Evolutionary conservation across 768 basidiomycete genomes (phyloP).

Genomic region (Amanita jacksonii): DNA sequence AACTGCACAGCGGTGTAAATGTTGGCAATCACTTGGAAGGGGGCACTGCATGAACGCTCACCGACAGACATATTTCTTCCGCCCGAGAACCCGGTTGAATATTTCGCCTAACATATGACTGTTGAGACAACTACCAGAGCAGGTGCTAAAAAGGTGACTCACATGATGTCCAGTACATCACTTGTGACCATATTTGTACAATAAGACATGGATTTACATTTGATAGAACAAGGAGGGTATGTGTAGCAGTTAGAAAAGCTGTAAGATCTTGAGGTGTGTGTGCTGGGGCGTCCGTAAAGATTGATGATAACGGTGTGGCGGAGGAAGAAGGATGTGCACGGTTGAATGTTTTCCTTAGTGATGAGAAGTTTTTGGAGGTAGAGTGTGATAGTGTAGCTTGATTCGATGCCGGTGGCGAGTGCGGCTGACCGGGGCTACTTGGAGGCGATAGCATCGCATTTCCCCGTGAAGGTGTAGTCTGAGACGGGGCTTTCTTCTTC

Average conservation of each 20-base stretch:
- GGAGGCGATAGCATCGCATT: constrained; percentile 38
- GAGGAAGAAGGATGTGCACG: constrained; percentile 38
- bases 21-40: neutral
- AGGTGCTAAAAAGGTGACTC: too few relatives aligned
- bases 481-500: constrained; percentile 43
- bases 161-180: constrained; percentile 98
- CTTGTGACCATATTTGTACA: constrained; percentile 91
- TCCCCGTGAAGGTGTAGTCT: constrained; percentile 25
- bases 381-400: constrained; percentile 32
- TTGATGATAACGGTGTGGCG: constrained; percentile 34
- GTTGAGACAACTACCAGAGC: too few relatives aligned
- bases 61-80: constrained; percentile 94
- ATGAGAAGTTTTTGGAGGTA: constrained; percentile 49
- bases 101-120: constrained; percentile 51
- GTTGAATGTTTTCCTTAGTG: constrained; percentile 56
- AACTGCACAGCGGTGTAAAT: constrained; percentile 35
- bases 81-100: constrained; percentile 78
- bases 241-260: constrained; percentile 74
- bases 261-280: constrained; percentile 51
- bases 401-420: constrained; percentile 39
- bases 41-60: constrained; percentile 18
- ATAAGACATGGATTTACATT: constrained; percentile 85
- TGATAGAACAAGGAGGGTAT: constrained; percentile 74
- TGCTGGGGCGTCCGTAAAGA: constrained; percentile 38
- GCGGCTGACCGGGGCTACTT: constrained; percentile 34